Percentiles rank a stretch among this genome's conserved stretches.
These are phyloP conservation scores for Niebla homalea DNA, from an alignment of 495 filamentous ascomycete genomes.

Conservation along the genomic window DNA sequence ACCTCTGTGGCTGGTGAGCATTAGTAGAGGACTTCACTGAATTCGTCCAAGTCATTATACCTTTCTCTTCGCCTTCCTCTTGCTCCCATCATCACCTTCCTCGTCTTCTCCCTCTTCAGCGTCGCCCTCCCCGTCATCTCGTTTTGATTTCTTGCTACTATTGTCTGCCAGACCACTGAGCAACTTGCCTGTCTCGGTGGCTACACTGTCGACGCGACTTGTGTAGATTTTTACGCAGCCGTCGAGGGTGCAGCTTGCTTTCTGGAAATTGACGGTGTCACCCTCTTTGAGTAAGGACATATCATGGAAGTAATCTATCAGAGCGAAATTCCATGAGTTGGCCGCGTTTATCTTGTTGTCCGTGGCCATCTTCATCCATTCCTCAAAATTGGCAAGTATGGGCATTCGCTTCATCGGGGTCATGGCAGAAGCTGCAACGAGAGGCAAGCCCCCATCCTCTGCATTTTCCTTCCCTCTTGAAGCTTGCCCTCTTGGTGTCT, in stretches of 20 bases:
- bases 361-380: constrained; percentile 99
- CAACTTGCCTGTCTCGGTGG: constrained; percentile 91
- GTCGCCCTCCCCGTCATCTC: constrained; percentile 49
- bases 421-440: constrained; percentile 54
- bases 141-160: constrained; percentile 60
- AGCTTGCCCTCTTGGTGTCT: constrained; percentile 43
- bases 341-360: constrained; percentile 99
- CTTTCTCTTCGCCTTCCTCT: constrained; percentile 64
- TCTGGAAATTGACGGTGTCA: constrained; percentile 96
- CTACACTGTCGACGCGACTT: constrained; percentile 93
- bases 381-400: constrained; percentile 93
- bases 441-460: constrained; percentile 44
- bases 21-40: constrained; percentile 11
- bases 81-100: constrained; percentile 60
- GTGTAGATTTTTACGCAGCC: constrained; percentile 99
- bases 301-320: constrained; percentile 99
- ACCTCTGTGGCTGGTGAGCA: constrained; percentile 44
- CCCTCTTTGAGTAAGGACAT: constrained; percentile 96
- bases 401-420: constrained; percentile 96
- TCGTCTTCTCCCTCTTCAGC: constrained; percentile 70
- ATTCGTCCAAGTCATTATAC: constrained; percentile 20
- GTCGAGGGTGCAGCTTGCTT: constrained; percentile 94
- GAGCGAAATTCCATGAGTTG: constrained; percentile 98
- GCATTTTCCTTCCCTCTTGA: constrained; percentile 43
- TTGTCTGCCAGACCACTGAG: constrained; percentile 91